Base-by-base conservation (phyloP, 371 early-diverging fungal genomes). In the Mortierella sp. region DNA sequence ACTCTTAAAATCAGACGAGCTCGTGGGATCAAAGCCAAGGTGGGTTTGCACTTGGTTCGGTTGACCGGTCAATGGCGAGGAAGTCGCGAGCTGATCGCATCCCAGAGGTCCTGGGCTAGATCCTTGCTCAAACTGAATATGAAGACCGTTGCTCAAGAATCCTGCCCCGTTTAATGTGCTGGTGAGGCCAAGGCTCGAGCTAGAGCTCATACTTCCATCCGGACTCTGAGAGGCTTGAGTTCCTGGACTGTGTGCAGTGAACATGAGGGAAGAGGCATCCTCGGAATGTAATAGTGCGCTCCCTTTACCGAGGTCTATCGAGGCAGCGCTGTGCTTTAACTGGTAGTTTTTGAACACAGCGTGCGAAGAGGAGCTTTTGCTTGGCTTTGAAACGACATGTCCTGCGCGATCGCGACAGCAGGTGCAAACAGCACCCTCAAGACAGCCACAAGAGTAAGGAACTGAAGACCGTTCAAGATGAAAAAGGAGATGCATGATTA, bases 1-100 rank as follows among this genome's bases (percentile, higher is more conserved):
- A 28, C 70, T 69, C 42, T 76, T 71, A 42, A 55, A 64, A 19
- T 76, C 71, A 1, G 78, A 69, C 0, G 78, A 70, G 49, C 71
- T 70, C n/a, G 60, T 41, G 48, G 65, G 62, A 39, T 76, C 78
- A 30, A 59, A 70, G 41, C 76, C 69, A 3, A 70, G 42, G 13
- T 70, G 49, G 10, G 67, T 30, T 12, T 61, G 72, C 13, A 49
- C 23, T 5, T 66, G 58, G 38, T 39, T 30, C 31, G 56, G 68
- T 34, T 56, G 59, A 14, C 18, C 31, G 38, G 38, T 26, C 31
- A 58, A n/a, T 2, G 69, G 52, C 14, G 58, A 58, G 54, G 54
- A 41, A 19, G 28, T 48, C 2, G 52, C 28, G 24, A 50, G 45
- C 13, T 41, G 43, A 26, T 64, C 64, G 19, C 41, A 8, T 21